Conservation (phyloP, 2,329 filamentous ascomycete genomes). For the Aureobasidium sp. region DNA sequence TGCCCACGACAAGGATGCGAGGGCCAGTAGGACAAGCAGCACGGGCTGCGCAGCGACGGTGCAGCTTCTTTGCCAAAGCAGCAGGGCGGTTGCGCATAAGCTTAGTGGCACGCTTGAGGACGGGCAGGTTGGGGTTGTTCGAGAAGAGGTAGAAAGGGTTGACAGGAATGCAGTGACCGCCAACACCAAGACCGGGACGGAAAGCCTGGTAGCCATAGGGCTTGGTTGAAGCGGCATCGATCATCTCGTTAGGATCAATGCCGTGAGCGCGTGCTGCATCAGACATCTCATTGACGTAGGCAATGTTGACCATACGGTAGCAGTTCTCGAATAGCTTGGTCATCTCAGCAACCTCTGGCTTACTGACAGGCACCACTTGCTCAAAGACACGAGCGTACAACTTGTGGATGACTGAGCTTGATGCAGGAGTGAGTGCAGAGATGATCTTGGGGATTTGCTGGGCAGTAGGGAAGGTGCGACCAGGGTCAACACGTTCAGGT, state of each 20-base stretch:
- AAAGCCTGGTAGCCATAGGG: conserved; percentile 44
- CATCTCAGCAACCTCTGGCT: conserved; percentile 49
- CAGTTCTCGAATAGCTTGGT: conserved; percentile 52
- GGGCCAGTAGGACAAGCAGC: conserved; percentile 4
- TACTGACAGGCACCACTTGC: conserved; percentile 39
- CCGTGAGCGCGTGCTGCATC: conserved; percentile 14
- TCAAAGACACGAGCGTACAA: conserved; percentile 43
- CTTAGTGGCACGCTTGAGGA: conserved; percentile 37
- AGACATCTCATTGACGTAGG: conserved; percentile 18
- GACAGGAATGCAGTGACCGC: conserved; percentile 49
- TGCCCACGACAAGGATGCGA: conserved; percentile 15
- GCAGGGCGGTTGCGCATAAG: conserved; percentile 37
- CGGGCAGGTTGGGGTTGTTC: conserved; percentile 36
- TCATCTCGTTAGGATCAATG: conserved; percentile 16
- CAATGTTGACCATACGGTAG: conserved; percentile 27
- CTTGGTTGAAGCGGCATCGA: conserved; percentile 15
- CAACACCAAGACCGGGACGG: conserved; percentile 41
- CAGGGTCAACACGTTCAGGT: conserved; percentile 19
- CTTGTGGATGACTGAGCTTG: conserved; percentile 34
- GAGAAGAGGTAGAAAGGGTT: conserved; percentile 47
- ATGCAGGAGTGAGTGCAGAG: conserved; percentile 41
- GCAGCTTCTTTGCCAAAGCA: conserved; percentile 11
- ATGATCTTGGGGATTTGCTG: conserved; percentile 44
- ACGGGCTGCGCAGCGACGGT: conserved; percentile 10
- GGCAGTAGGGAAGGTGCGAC: conserved; percentile 15